Base-by-base conservation (phyloP, 2,329 filamentous ascomycete genomes). In the Fusarium sp. region DNA sequence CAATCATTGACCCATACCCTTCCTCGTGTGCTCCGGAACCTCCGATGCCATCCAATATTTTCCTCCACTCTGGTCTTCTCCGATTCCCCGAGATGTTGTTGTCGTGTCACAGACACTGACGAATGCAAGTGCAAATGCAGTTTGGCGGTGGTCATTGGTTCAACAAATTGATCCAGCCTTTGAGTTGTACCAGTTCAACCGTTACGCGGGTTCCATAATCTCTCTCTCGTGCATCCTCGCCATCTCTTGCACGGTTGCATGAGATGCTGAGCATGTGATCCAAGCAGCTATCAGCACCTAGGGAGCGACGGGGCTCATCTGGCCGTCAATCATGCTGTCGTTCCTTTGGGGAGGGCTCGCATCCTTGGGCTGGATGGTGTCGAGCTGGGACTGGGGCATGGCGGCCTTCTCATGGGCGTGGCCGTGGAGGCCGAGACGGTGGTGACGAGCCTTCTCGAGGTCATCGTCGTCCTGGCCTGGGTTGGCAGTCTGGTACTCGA, bases 401-500 rank as follows among this genome's bases (percentile, higher is more conserved):
- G 66, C 62, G 14, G 65, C 62, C 52, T 73, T 71, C 8, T 62
- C 45, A 18, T 50, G 16, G 25, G 16, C 56, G 5, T 68, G 59
- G 11, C n/a, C 1, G 6, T 65, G 60, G 13, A 56, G 14, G 25
- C 58, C 65, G 40, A 67, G 68, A 20, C 60, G 72, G 58, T 68
- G 72, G 5, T 18, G 14, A 11, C n/a, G 45, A 4, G 35, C 33
- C 36, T 38, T 70, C 68, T 83, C 81, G 14, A 80, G 14, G 27
- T 78, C 75, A n/a, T 77, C 63, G 20, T 83, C 82, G 33, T 89
- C 88, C 74, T 88, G 87, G 9, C 84, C 86, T 0, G 85, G 85
- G 75, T 89, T 88, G 65, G 84, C 84, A 14, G 82, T 86, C 73
- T 86, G 81, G 77, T 89, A 90, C 64, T 89, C 84, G 35, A 90